A percentile compares a stretch with the other conserved stretches of the same genome.
Conservation (phyloP, 2,329 filamentous ascomycete species). For the Aspergillus phoenicis region DNA sequence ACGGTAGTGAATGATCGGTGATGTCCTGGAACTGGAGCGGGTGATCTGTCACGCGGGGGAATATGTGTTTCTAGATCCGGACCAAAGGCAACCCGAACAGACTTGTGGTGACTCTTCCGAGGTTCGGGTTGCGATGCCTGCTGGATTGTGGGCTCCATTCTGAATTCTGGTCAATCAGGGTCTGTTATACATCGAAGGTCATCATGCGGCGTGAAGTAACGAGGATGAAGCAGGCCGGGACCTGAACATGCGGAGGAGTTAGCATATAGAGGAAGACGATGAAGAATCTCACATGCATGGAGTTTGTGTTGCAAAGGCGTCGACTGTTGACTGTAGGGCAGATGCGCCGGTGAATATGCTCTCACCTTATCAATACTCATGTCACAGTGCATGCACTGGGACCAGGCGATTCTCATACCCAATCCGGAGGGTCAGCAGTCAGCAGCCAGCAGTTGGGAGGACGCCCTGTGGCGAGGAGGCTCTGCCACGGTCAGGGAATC, state of each 20-base stretch:
- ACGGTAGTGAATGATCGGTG: constrained; percentile 40
- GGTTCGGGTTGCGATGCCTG: constrained; percentile 34
- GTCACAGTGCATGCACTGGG: constrained; percentile 19
- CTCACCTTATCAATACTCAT: constrained; percentile 24
- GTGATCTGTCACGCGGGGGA: constrained; percentile 37
- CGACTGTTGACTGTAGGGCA: constrained; percentile 6
- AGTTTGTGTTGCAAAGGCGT: not conserved
- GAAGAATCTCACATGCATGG: no score
- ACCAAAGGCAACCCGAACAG: constrained; percentile 44
- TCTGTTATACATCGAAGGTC: constrained; percentile 38
- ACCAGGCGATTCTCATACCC: constrained; percentile 21
- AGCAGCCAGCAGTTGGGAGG: constrained; percentile 3
- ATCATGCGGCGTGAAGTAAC: constrained; percentile 28
- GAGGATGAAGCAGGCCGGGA: not conserved
- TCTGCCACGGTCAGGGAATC: not conserved
- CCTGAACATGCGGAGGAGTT: not conserved
- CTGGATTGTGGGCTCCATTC: constrained; percentile 36
- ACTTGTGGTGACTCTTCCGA: constrained; percentile 36
- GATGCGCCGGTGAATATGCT: not conserved
- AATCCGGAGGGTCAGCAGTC: constrained; percentile 18
- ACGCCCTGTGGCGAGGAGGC: not conserved
- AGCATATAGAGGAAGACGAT: not conserved
- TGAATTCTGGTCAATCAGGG: constrained; percentile 33
- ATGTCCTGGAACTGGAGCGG: constrained; percentile 33
- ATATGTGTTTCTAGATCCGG: constrained; percentile 43